Evolutionary conservation across 306 rosid genomes (phyloP), one percentile per base, ranked within the genome.

Genomic region (Quercus dentata): DNA sequence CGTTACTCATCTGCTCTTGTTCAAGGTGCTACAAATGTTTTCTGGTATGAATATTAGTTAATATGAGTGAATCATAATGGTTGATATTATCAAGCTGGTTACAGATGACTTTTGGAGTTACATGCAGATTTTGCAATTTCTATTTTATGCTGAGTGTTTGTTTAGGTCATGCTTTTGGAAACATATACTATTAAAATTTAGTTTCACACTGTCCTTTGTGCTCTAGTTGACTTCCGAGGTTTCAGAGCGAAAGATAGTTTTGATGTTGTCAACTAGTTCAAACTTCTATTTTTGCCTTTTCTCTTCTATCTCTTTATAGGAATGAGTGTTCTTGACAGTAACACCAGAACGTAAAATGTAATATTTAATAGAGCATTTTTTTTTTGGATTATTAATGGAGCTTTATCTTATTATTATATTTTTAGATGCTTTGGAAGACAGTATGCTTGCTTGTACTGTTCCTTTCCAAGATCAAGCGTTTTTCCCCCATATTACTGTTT

Each of bases 1-100:
- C 98, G 98, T 52, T 91, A 91, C 85, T 93, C 99, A 74, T 91
- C 97, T 82, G 99, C 99, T 80, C 91, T 96, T 87, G 94, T 91
- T 87, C 92, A 96, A 91, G 99, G 99, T 76, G 97, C 97, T 80
- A 88, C 97, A 74, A 87, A 93, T 85, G 90, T 91, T 83, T 96
- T 93, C 93, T 96, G 99, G 99, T 96, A 93, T n/a, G 92, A 78
- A 46, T 77, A 44, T 80, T 71, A 55, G 41, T 56, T 27, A 33
- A 35, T 75, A 17, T 31, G 38, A 33, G 44, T 38, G 21, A 25
- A 35, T 19, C 68, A 27, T 31, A 21, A 61, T 78, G 59, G 56
- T 56, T 74, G 69, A 44, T 56, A 44, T 75, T 38, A 31, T 56
- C 35, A 28, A 67, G 61, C 30, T 25, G 55, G 59, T 56, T 65